Evolutionary conservation across 1,284 basidiomycete species (phyloP), one percentile per base, ranked within the genome.

Genomic region (Ceratobasidium sp.): DNA sequence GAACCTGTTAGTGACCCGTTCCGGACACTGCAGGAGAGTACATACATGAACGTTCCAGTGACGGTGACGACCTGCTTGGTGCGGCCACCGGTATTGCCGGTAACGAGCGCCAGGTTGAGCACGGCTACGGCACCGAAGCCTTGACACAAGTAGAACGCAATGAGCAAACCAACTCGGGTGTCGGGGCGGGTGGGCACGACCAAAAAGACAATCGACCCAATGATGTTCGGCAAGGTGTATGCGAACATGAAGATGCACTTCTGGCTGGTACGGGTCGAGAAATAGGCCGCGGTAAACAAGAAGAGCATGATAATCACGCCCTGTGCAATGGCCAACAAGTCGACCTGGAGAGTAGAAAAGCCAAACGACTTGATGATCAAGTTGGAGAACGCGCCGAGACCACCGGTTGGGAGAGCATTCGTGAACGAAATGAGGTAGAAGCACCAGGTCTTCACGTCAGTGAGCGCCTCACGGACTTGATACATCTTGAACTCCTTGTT

Each of bases 321-420:
- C 75, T 84, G 83, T 15, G 83, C 83, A 60, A 85, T 85, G 0
- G 82, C 82, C 29, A 85, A 78, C 32, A 85, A 74, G 72, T 84
- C 83, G 4, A 83, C 83, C 73, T 84, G 83, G n/a, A 84, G 73
- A 35, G 76, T 77, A 0, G 80, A 81, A 73, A 81, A 85, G 8
- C 84, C 83, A 79, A 75, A 85, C 29, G 80, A 81, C 31, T 77
- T 82, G 68, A 84, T 71, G 69, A 85, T 83, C 68, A 85, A 80
- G 73, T 85, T 84, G 3, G 81, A 81, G 75, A 84, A 85, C 0
- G 83, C 83, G 29, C 83, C 83, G 38, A 84, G 74, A 1, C 85
- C 84, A 54, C 84, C 84, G 0, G 83, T 84, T 10, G 84, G 84
- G 35, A 85, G 76, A 0, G 82, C 84, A 73, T 86, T 85, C 13